phyloP scores from a whole-genome alignment of 768 basidiomycete genomes.

The Dioszegia hungarica region DNA sequence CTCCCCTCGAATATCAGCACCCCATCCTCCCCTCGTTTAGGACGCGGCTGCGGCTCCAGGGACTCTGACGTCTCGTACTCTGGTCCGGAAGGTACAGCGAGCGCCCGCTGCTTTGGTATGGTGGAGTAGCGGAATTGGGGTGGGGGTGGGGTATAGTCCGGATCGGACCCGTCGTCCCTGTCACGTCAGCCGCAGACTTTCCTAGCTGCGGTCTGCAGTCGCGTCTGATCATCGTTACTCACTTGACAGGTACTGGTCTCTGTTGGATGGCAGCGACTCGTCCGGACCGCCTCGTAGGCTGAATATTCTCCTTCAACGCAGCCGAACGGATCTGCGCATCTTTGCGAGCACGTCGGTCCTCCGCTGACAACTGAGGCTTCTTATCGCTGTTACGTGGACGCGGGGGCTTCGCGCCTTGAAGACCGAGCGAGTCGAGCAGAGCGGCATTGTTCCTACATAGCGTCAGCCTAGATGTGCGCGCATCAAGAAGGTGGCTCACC shows the following conservation, averaged over 20 bases:
- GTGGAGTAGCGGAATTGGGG: neutral
- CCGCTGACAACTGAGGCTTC: neutral
- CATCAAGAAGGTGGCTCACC: constrained; percentile 10
- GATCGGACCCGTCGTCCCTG: neutral
- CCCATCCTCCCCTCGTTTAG: constrained; percentile 27
- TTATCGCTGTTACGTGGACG: neutral
- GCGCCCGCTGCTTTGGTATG: neutral
- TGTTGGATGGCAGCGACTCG: constrained; percentile 18
- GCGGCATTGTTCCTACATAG: constrained; percentile 15
- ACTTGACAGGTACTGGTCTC: neutral
- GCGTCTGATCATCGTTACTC: neutral
- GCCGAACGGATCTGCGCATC: neutral
- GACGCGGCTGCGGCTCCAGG: constrained; percentile 13
- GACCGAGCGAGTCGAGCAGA: constrained; percentile 28
- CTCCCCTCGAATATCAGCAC: constrained; percentile 40
- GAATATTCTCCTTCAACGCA: neutral
- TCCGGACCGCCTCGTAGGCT: constrained; percentile 14
- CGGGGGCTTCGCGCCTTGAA: neutral
- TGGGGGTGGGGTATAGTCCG: neutral
- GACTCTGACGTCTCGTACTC: constrained; percentile 10
- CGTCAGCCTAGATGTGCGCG: neutral
- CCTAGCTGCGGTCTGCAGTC: no score
- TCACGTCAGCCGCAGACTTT: no score
- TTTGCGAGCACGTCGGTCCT: neutral
- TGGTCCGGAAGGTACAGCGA: constrained; percentile 21